A percentile compares a stretch with the other conserved stretches of the same genome.
Evolutionary conservation across 129 eudicot genomes (phyloP).

Genomic region (Saussurea involucrata): DNA sequence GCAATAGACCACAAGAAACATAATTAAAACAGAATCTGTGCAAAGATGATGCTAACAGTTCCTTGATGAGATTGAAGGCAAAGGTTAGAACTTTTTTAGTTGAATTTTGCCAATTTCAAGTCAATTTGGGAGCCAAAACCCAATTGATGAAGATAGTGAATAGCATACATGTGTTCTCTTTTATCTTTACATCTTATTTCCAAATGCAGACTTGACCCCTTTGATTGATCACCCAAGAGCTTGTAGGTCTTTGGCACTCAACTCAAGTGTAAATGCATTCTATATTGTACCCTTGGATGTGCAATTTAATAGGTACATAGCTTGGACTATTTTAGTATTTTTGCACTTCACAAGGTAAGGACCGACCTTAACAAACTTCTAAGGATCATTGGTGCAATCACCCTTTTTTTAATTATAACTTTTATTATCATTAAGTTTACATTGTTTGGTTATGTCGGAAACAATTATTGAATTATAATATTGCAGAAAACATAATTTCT

Average conservation of each 20-base stretch:
- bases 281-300: too few relatives aligned
- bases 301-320: too few relatives aligned
- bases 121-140: too few relatives aligned
- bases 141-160: too few relatives aligned
- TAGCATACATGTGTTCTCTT: background rate
- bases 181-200: background rate
- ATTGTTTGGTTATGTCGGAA: background rate
- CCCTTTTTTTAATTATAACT: background rate
- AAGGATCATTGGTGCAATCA: background rate
- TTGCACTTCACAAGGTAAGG: too few relatives aligned
- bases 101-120: too few relatives aligned
- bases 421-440: background rate
- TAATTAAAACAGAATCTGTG: background rate
- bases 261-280: too few relatives aligned
- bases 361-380: too few relatives aligned
- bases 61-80: slow-evolving; percentile 1
- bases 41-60: slow-evolving; percentile 1
- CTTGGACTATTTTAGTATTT: too few relatives aligned
- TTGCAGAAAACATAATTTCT: background rate
- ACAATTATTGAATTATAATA: background rate
- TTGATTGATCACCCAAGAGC: too few relatives aligned
- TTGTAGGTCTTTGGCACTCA: too few relatives aligned
- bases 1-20: background rate
- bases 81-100: background rate
- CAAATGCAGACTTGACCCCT: too few relatives aligned